phyloP scores from a whole-genome alignment of 768 basidiomycete species.

The Amylocystis lapponica region DNA sequence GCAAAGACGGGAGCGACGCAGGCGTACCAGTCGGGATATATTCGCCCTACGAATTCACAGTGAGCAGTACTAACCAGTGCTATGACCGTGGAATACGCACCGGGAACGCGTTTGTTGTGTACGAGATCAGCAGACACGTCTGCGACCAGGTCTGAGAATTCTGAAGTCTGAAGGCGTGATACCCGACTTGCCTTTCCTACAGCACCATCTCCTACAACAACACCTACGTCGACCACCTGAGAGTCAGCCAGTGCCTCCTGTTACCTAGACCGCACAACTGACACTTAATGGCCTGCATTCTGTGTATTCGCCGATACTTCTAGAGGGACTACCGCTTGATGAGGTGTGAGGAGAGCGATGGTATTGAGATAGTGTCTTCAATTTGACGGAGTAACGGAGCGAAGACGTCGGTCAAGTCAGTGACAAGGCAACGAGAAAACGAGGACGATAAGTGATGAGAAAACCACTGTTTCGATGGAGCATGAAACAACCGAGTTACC shows the following conservation, averaged over 20 bases:
- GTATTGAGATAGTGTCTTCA: no score
- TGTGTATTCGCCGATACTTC: constrained; percentile 21
- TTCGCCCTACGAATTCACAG: constrained; percentile 61
- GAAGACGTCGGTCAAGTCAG: constrained; percentile 1
- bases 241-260: no score
- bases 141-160: constrained; percentile 29
- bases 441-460: constrained; percentile 8
- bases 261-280: no score
- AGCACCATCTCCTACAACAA: constrained; percentile 98
- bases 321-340: no score
- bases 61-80: constrained; percentile 11
- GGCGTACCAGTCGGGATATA: constrained; percentile 87
- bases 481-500: neutral
- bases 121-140: constrained; percentile 99
- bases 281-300: constrained; percentile 94
- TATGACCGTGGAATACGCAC: constrained; percentile 40
- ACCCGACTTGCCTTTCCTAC: constrained; percentile 80
- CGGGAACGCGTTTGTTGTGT: constrained; percentile 97
- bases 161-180: constrained; percentile 3
- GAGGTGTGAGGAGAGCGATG: no score
- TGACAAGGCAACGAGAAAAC: neutral
- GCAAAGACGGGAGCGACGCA: constrained; percentile 1
- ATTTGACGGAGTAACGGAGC: neutral
- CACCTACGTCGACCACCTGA: constrained; percentile 58
- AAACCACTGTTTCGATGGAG: neutral